A percentile compares a stretch with the other conserved stretches of the same genome.
These are phyloP conservation scores for Aspergillus fijiensis DNA, from an alignment of 2,329 filamentous ascomycete genomes.

Conservation along the genomic window DNA sequence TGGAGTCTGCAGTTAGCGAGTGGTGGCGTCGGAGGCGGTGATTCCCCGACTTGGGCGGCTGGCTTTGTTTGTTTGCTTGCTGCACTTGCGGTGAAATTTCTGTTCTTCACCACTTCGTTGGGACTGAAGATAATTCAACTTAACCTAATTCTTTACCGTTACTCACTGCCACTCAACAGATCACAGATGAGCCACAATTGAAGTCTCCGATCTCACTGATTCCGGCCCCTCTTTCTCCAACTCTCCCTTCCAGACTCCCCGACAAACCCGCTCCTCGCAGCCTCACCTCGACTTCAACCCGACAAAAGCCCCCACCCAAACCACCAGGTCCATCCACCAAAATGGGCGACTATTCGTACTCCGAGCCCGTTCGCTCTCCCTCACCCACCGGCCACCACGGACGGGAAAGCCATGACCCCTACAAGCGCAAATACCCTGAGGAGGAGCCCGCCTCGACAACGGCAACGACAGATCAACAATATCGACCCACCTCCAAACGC, in stretches of 20 bases:
- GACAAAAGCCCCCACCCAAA: background rate
- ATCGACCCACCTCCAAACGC: constrained; percentile 37
- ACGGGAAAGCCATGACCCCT: constrained; percentile 22
- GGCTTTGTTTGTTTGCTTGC: background rate
- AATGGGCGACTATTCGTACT: constrained; percentile 6
- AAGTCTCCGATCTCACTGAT: background rate
- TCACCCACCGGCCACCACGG: constrained; percentile 1
- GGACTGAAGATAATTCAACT: background rate
- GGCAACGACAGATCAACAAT: constrained; percentile 16
- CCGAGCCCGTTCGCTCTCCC: background rate
- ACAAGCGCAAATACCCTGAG: constrained; percentile 31
- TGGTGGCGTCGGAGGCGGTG: constrained; percentile 1
- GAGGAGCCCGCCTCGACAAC: constrained; percentile 22
- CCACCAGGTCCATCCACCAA: background rate
- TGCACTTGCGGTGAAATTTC: background rate
- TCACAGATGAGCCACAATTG: background rate
- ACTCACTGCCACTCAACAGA: background rate
- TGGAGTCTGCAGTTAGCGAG: background rate
- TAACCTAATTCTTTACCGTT: background rate
- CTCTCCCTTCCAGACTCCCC: background rate
- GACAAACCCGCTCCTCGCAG: background rate
- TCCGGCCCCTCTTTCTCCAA: background rate
- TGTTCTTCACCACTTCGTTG: background rate
- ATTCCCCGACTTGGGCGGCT: background rate
- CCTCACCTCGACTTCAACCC: background rate